phyloP scores from a whole-genome alignment of 371 early-diverging fungal species.

The Mortierella polycephala region DNA sequence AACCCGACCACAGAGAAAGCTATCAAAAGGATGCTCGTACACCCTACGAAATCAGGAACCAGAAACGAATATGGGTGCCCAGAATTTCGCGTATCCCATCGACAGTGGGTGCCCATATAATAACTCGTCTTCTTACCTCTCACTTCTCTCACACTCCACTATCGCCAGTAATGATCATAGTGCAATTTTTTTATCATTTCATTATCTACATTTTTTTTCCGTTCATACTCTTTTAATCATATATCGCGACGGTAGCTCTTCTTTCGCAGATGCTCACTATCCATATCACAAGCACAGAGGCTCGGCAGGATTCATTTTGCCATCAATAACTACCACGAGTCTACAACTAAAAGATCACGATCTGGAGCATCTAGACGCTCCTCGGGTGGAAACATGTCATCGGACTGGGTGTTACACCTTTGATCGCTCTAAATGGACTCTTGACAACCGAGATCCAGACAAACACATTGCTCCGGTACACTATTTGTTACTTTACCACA shows the following conservation, averaged over 20 bases:
- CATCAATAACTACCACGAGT: slow-evolving; percentile 53
- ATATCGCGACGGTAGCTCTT: slow-evolving; percentile 15
- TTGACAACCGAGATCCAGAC: slow-evolving; percentile 69
- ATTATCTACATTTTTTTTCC: no score
- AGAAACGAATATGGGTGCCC: no score
- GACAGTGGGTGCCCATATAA: no score
- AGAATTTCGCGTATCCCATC: no score
- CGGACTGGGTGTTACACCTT: slow-evolving; percentile 76
- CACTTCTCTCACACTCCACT: no score
- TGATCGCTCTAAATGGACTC: slow-evolving; percentile 81
- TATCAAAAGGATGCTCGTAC: no score
- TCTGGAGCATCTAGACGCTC: slow-evolving; percentile 58
- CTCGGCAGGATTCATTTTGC: slow-evolving; percentile 15
- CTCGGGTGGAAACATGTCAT: slow-evolving; percentile 86
- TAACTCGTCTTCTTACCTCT: no score
- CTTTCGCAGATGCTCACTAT: slow-evolving; percentile 18
- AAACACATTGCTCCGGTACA: slow-evolving; percentile 77
- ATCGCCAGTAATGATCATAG: no score
- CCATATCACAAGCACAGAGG: slow-evolving; percentile 16
- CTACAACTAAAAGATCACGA: slow-evolving; percentile 60
- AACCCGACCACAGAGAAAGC: no score
- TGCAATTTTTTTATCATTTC: no score
- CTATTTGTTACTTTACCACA: slow-evolving; percentile 81
- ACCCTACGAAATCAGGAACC: no score
- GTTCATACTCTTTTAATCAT: no score